Conservation (phyloP, 179 eudicot genomes). For the Gypsophila paniculata region DNA sequence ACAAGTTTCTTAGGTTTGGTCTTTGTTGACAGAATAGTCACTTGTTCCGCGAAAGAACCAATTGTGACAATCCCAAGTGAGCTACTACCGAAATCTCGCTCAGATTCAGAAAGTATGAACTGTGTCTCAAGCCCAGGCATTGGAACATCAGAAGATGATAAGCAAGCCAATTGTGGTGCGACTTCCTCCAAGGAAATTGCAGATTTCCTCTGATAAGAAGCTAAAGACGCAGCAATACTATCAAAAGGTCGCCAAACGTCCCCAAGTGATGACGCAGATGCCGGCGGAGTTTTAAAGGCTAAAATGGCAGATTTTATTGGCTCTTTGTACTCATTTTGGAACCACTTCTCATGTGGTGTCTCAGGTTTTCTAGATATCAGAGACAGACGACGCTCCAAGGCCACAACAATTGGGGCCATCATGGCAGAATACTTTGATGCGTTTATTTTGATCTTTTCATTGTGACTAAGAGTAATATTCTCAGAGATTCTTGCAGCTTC, state of each 20-base stretch:
- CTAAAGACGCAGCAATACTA: constrained; percentile 74
- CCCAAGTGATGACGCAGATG: constrained; percentile 68
- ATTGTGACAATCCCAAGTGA: constrained; percentile 75
- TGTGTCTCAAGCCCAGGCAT: constrained; percentile 99
- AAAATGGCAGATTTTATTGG: constrained; percentile 63
- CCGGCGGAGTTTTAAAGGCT: constrained; percentile 74
- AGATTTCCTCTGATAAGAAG: constrained; percentile 90
- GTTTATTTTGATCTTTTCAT: constrained; percentile 87
- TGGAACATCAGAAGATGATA: constrained; percentile 92
- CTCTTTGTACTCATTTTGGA: constrained; percentile 75
- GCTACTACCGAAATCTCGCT: constrained; percentile 35
- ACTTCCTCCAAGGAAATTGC: constrained; percentile 77
- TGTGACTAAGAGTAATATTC: constrained; percentile 73
- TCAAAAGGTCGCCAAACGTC: constrained; percentile 98
- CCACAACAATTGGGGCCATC: constrained; percentile 98
- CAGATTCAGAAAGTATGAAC: constrained; percentile 57
- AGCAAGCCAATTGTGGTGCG: constrained; percentile 76
- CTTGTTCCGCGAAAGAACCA: constrained; percentile 77
- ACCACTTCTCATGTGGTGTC: constrained; percentile 97
- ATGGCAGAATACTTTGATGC: constrained; percentile 96
- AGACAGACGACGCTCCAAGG: constrained; percentile 93
- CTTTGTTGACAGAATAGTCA: constrained; percentile 82
- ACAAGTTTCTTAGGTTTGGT: constrained; percentile 96
- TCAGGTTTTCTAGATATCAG: constrained; percentile 79
- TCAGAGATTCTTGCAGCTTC: constrained; percentile 88